phyloP scores from a whole-genome alignment of 441 rosid species.

The Cnidoscolus chayamansa region DNA sequence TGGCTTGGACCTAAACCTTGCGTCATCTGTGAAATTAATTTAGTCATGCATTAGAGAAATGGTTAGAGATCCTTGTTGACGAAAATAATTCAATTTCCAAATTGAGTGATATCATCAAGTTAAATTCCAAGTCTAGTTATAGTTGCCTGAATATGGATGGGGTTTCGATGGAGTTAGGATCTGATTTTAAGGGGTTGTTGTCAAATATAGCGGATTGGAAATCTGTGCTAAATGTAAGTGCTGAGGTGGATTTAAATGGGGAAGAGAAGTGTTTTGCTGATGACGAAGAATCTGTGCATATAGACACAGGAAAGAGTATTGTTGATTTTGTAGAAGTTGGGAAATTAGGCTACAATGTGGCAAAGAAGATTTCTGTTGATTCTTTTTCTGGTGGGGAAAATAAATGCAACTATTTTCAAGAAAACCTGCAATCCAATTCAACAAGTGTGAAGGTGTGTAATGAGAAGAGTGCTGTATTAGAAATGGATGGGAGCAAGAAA shows the following conservation, averaged over 20 bases:
- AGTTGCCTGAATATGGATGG: conserved; percentile 24
- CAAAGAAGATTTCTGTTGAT: conserved; percentile 26
- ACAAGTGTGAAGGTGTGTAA: conserved; percentile 17
- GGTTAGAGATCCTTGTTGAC: conserved; percentile 39
- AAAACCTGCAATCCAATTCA: conserved; percentile 15
- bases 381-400: conserved; percentile 24
- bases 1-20: conserved; percentile 34
- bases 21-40: conserved; percentile 42
- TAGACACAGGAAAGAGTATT: conserved; percentile 27
- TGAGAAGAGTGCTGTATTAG: conserved; percentile 30
- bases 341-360: conserved; percentile 25
- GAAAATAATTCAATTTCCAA: conserved; percentile 21
- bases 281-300: conserved; percentile 28
- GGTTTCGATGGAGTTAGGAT: conserved; percentile 33
- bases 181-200: conserved; percentile 33
- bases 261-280: conserved; percentile 26
- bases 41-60: conserved; percentile 45
- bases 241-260: conserved; percentile 20
- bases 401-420: conserved; percentile 27
- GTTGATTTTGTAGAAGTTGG: conserved; percentile 26
- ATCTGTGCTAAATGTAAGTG: conserved; percentile 18
- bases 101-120: conserved; percentile 9
- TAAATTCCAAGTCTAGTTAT: conserved; percentile 6
- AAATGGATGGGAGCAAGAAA: conserved; percentile 24
- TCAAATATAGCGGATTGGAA: conserved; percentile 23